phyloP scores from a whole-genome alignment of 768 basidiomycete genomes.

The Mycena floridula region DNA sequence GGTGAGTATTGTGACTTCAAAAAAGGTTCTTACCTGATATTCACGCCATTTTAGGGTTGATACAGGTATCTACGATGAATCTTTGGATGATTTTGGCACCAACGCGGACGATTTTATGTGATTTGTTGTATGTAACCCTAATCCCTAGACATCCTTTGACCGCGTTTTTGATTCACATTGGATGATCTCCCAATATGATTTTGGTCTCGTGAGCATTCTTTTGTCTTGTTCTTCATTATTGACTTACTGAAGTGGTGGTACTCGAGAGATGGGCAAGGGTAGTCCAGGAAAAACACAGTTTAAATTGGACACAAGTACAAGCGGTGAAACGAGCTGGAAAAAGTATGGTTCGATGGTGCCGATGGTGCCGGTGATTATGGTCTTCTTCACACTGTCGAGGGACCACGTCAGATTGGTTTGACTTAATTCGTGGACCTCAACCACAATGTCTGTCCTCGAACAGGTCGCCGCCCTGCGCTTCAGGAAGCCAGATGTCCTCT shows the following conservation, averaged over 20 bases:
- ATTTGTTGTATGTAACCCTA: constrained; percentile 11
- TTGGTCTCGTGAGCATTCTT: not conserved
- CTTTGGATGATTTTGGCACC: constrained; percentile 81
- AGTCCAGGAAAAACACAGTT: not conserved
- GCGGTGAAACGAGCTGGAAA: too few species aligned
- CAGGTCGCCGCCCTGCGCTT: too few species aligned
- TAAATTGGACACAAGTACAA: too few species aligned
- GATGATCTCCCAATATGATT: not conserved
- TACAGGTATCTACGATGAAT: constrained; percentile 79
- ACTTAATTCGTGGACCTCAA: too few species aligned
- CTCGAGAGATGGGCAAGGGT: not conserved
- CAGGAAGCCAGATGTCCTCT: too few species aligned
- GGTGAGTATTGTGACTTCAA: constrained; percentile 32
- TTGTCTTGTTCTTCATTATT: not conserved
- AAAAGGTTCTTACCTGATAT: constrained; percentile 7
- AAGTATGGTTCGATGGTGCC: too few species aligned
- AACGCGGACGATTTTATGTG: constrained; percentile 89
- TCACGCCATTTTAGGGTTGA: constrained; percentile 49
- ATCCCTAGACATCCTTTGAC: not conserved
- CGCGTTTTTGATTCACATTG: not conserved
- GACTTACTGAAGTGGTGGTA: not conserved
- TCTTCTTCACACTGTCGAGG: too few species aligned
- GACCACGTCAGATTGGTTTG: too few species aligned
- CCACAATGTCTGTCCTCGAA: too few species aligned
- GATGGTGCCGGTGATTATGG: too few species aligned